A percentile compares a stretch with the other conserved stretches of the same genome.
Evolutionary conservation across 768 basidiomycete genomes (phyloP).

Genomic region (Hygrophoropsis aurantiaca): DNA sequence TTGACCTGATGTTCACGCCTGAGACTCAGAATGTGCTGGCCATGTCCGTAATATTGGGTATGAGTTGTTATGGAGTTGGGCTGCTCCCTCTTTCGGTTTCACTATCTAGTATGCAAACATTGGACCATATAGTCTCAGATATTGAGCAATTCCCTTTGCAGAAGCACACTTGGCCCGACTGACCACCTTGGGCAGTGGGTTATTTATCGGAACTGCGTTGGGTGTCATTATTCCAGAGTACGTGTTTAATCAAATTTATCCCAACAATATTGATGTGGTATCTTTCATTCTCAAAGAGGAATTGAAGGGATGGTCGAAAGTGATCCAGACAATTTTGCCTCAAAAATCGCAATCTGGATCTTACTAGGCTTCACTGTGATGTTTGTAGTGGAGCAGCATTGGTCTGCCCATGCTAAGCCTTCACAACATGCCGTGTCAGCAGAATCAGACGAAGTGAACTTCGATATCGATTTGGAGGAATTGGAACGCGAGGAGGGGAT

Average conservation of each 20-base stretch:
- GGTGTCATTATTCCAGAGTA: conserved; percentile 94
- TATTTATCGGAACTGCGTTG: conserved; percentile 86
- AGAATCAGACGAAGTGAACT: conserved; percentile 40
- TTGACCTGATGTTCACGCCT: neutral
- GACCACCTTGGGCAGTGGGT: conserved; percentile 71
- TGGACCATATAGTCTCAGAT: neutral
- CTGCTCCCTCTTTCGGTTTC: conserved; percentile 73
- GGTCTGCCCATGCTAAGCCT: conserved; percentile 49
- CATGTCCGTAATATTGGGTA: conserved; percentile 64
- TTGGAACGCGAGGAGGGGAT: conserved; percentile 45
- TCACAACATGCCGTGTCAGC: conserved; percentile 12
- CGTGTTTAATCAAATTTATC: conserved; percentile 29
- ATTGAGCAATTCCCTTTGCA: conserved; percentile 32
- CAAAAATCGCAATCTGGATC: conserved; percentile 61
- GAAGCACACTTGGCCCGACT: conserved; percentile 45
- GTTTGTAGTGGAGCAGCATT: conserved; percentile 66
- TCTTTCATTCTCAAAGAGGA: conserved; percentile 48
- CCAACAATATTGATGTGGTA: neutral
- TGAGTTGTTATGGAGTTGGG: conserved; percentile 65
- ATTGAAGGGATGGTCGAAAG: conserved; percentile 57
- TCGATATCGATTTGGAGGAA: conserved; percentile 65
- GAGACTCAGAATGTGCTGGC: conserved; percentile 17
- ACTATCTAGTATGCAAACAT: conserved; percentile 59
- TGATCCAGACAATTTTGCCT: conserved; percentile 43
- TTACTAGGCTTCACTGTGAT: conserved; percentile 57